Evolutionary conservation across 2,329 filamentous ascomycete genomes (phyloP).

Genomic region (Trichothecium roseum): DNA sequence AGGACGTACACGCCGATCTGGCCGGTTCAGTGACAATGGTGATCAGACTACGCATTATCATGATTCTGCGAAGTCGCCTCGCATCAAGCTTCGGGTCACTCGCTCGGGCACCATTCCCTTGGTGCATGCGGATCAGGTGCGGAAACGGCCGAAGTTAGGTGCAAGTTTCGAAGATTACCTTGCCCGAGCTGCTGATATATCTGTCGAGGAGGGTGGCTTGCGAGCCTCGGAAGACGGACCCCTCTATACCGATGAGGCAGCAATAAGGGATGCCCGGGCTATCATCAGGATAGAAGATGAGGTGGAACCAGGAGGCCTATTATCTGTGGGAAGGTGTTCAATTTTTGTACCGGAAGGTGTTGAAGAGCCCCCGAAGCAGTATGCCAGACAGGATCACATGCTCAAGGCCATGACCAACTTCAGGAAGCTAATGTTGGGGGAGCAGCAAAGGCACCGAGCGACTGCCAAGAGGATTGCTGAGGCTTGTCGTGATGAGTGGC

Average conservation of each 20-base stretch:
- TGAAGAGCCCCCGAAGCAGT: slow-evolving; percentile 68
- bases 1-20: slow-evolving; percentile 30
- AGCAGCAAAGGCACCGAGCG: slow-evolving; percentile 68
- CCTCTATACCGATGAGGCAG: slow-evolving; percentile 49
- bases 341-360: slow-evolving; percentile 61
- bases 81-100: slow-evolving; percentile 37
- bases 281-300: slow-evolving; percentile 63
- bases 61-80: slow-evolving; percentile 23
- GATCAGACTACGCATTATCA: slow-evolving; percentile 9
- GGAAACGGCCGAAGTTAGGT: slow-evolving; percentile 41
- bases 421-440: slow-evolving; percentile 65
- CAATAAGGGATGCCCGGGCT: slow-evolving; percentile 56
- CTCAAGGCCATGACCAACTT: slow-evolving; percentile 72
- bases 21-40: slow-evolving; percentile 23
- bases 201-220: slow-evolving; percentile 50
- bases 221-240: slow-evolving; percentile 43
- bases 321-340: slow-evolving; percentile 61
- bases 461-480: slow-evolving; percentile 71
- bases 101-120: slow-evolving; percentile 36
- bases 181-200: slow-evolving; percentile 34
- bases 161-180: slow-evolving; percentile 49
- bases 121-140: slow-evolving; percentile 48
- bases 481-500: slow-evolving; percentile 67
- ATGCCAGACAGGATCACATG: slow-evolving; percentile 80
- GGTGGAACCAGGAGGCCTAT: slow-evolving; percentile 61